Percentiles rank a stretch among this genome's conserved stretches.
Conservation (phyloP, 345 rosid species). For the Rhizophora mangle region DNA sequence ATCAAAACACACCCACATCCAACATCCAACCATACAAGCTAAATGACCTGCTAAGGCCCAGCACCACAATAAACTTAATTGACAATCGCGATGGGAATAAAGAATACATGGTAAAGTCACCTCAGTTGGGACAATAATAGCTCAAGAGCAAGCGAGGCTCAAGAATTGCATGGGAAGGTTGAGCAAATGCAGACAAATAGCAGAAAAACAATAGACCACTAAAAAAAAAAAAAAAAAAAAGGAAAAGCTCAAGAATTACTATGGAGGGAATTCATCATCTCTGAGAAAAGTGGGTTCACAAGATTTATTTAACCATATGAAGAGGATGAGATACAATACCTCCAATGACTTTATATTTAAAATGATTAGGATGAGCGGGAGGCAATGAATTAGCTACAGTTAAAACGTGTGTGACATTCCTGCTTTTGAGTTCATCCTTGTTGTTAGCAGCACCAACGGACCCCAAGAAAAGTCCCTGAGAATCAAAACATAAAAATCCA, state of each 20-base stretch:
- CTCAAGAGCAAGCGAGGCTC: no score
- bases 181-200: no score
- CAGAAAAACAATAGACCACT: no score
- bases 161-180: no score
- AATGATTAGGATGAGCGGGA: slow-evolving; percentile 59
- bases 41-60: no score
- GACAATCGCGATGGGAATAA: no score
- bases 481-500: not conserved
- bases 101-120: no score
- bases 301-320: not conserved
- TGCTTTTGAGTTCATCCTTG: slow-evolving; percentile 49
- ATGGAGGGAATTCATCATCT: not conserved
- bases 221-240: no score
- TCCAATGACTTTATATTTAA: slow-evolving; percentile 59
- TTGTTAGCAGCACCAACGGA: slow-evolving; percentile 53
- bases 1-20: no score
- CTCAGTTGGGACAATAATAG: no score
- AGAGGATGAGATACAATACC: slow-evolving; percentile 32
- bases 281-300: not conserved
- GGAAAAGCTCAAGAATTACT: not conserved
- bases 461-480: slow-evolving; percentile 40
- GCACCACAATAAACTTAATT: no score
- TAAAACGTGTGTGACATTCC: slow-evolving; percentile 62
- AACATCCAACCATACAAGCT: no score
- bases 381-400: slow-evolving; percentile 56